phyloP scores from a whole-genome alignment of 495 filamentous ascomycete genomes.

The Thermochaetoides thermophila region DNA sequence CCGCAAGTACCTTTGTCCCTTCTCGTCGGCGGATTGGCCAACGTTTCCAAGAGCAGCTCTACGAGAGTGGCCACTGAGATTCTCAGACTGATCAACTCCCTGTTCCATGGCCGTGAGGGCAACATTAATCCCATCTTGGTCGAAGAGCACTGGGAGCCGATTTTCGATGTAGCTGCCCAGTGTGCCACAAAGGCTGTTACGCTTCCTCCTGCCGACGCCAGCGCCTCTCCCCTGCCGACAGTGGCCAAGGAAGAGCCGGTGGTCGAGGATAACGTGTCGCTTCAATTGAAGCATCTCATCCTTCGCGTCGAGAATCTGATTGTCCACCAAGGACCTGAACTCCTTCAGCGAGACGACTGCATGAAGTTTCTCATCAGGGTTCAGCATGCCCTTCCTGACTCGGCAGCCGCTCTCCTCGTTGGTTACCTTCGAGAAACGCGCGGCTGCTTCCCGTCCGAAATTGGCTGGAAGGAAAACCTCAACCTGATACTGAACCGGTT shows the following conservation, averaged over 20 bases:
- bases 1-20: slow-evolving; percentile 42
- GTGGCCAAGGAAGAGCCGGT: slow-evolving; percentile 12
- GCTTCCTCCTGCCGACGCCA: slow-evolving; percentile 8
- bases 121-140: slow-evolving; percentile 29
- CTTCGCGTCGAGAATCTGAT: slow-evolving; percentile 30
- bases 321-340: slow-evolving; percentile 20
- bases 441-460: slow-evolving; percentile 57
- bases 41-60: slow-evolving; percentile 39
- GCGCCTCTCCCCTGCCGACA: slow-evolving; percentile 2
- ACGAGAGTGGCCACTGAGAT: slow-evolving; percentile 38
- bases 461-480: slow-evolving; percentile 50
- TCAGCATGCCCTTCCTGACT: slow-evolving; percentile 40
- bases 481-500: slow-evolving; percentile 48
- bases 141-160: slow-evolving; percentile 39
- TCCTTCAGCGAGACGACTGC: slow-evolving; percentile 45
- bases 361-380: slow-evolving; percentile 55
- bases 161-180: slow-evolving; percentile 30
- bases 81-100: slow-evolving; percentile 35
- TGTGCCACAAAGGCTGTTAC: slow-evolving; percentile 27
- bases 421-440: slow-evolving; percentile 44
- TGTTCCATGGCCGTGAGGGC: slow-evolving; percentile 30
- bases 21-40: slow-evolving; percentile 42
- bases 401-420: slow-evolving; percentile 41
- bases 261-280: slow-evolving; percentile 21
- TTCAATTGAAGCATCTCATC: slow-evolving; percentile 22